These are phyloP conservation scores for Pleurotus djamor DNA, from an alignment of 768 basidiomycete species.

Conservation along the genomic window DNA sequence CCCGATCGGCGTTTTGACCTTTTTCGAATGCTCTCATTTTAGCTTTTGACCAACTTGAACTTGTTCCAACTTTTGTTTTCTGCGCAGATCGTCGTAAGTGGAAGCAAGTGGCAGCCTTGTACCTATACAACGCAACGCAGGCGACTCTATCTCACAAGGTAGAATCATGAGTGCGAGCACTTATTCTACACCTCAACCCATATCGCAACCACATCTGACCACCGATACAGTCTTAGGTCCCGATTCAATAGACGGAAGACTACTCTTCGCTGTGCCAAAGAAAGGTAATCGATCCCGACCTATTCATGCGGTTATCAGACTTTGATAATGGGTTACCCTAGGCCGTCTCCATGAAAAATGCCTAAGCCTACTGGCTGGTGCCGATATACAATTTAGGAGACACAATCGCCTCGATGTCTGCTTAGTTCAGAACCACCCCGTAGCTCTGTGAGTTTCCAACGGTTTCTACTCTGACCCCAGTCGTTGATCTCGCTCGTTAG, in stretches of 20 bases:
- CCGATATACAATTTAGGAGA: slow-evolving; percentile 93
- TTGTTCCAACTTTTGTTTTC: background rate
- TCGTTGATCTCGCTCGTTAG: slow-evolving; percentile 21
- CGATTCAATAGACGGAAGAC: slow-evolving; percentile 79
- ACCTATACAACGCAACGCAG: background rate
- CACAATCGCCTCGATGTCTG: slow-evolving; percentile 89
- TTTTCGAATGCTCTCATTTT: too few species aligned
- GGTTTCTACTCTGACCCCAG: background rate
- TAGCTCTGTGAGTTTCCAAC: slow-evolving; percentile 71
- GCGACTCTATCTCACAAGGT: background rate
- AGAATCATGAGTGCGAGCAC: slow-evolving; percentile 9
- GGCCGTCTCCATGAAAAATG: slow-evolving; percentile 92
- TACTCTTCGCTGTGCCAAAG: slow-evolving; percentile 96
- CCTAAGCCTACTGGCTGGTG: slow-evolving; percentile 83
- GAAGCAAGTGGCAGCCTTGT: background rate
- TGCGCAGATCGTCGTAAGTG: background rate
- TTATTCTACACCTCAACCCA: background rate
- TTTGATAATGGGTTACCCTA: slow-evolving; percentile 19
- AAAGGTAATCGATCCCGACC: slow-evolving; percentile 60
- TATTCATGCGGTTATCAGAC: too few species aligned
- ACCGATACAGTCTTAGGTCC: slow-evolving; percentile 39
- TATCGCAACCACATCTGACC: background rate
- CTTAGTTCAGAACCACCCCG: slow-evolving; percentile 89
- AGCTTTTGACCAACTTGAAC: too few species aligned
- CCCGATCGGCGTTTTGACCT: background rate